Conservation (phyloP, 306 rosid species). For the Lagenaria siceraria region DNA sequence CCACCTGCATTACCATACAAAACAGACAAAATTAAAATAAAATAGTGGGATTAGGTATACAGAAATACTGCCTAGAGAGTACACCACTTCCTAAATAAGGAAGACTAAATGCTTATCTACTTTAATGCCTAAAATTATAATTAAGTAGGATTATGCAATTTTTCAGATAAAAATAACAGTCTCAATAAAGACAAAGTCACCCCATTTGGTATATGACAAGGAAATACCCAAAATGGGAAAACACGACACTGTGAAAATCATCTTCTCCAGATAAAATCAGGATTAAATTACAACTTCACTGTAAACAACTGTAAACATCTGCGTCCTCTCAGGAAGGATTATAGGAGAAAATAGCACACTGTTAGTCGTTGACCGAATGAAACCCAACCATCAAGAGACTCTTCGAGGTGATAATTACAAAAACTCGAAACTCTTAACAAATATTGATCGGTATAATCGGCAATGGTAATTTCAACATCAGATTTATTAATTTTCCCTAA, state of each 20-base stretch:
- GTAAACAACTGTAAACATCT: not conserved
- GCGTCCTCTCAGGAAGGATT: not conserved
- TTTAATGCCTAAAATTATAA: not conserved
- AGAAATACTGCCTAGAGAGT: not conserved
- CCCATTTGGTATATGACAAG: not conserved
- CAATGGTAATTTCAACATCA: not conserved
- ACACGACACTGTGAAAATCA: not conserved
- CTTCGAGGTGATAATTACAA: not conserved
- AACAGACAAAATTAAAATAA: not conserved
- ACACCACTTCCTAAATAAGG: not conserved
- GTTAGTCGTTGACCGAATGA: not conserved
- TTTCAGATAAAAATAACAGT: too few relatives aligned
- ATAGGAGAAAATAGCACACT: not conserved
- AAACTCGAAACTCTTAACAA: not conserved
- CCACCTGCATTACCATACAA: slow-evolving; percentile 38
- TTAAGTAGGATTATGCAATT: not conserved
- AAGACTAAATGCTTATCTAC: not conserved
- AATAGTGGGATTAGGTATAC: not conserved
- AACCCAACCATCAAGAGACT: not conserved
- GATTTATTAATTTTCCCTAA: not conserved
- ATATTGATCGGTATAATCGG: not conserved
- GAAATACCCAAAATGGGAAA: not conserved
- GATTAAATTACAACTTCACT: not conserved
- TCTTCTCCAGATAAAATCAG: not conserved
- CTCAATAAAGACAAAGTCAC: not conserved